phyloP scores from a whole-genome alignment of 2,329 filamentous ascomycete species.

The Scedosporium apiospermum region DNA sequence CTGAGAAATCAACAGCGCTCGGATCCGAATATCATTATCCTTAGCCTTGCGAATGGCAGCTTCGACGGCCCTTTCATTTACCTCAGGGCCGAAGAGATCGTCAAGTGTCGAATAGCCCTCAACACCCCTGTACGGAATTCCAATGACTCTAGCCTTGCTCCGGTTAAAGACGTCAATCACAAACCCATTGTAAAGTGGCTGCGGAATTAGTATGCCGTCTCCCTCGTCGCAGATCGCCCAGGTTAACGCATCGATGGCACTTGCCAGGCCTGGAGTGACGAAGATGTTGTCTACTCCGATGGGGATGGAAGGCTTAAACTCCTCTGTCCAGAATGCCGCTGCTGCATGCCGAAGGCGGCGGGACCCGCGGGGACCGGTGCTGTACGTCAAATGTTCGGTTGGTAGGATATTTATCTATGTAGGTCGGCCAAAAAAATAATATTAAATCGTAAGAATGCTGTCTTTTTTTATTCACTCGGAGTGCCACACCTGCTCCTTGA shows the following conservation, averaged over 20 bases:
- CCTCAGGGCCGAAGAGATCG: conserved; percentile 12
- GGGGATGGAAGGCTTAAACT: conserved; percentile 10
- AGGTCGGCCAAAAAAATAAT: not conserved
- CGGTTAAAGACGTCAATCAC: conserved; percentile 13
- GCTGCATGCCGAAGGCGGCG: conserved; percentile 14
- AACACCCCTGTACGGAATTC: conserved; percentile 10
- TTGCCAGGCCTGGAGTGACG: conserved; percentile 16
- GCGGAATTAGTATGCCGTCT: conserved; percentile 18
- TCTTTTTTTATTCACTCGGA: not conserved
- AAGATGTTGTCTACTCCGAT: conserved; percentile 15
- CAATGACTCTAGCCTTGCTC: conserved; percentile 10
- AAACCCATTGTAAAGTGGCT: conserved; percentile 20
- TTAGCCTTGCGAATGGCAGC: conserved; percentile 9
- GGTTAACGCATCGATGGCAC: conserved; percentile 15
- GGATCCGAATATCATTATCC: conserved; percentile 6
- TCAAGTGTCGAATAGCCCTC: conserved; percentile 12
- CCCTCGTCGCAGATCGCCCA: conserved; percentile 19
- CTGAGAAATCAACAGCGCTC: conserved; percentile 11
- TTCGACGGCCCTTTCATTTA: conserved; percentile 11
- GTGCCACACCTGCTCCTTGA: conserved; percentile 8
- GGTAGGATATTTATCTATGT: conserved; percentile 11
- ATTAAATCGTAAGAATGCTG: not conserved
- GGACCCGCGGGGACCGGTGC: conserved; percentile 17
- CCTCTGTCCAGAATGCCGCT: conserved; percentile 14
- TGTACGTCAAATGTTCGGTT: conserved; percentile 17